Evolutionary conservation across 208 protist genomes (phyloP).

Genomic region (Tritrichomonas musculus): DNA sequence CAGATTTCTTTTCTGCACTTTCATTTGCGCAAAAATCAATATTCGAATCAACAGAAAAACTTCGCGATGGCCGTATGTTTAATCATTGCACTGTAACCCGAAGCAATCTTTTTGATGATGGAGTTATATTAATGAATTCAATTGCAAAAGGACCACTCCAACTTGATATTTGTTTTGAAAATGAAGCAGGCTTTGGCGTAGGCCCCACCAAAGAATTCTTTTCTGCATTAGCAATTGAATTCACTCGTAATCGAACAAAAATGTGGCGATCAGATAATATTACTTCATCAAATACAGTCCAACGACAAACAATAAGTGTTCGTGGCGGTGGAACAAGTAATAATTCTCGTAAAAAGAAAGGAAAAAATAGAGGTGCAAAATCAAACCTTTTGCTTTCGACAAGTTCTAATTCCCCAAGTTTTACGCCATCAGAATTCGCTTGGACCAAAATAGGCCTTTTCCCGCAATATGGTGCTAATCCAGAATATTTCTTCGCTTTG

Average conservation of each 20-base stretch:
- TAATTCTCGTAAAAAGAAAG: no score
- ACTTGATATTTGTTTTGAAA: neutral
- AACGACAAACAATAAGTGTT: no score
- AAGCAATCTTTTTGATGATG: neutral
- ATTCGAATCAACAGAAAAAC: neutral
- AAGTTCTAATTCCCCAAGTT: no score
- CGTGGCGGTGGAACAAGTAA: no score
- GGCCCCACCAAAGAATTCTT: neutral
- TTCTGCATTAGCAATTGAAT: neutral
- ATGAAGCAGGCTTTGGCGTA: neutral
- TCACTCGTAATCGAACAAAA: neutral
- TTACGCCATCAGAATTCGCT: neutral
- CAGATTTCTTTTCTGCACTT: neutral
- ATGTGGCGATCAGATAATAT: neutral
- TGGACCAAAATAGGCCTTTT: neutral
- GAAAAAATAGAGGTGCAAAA: no score
- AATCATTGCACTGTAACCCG: neutral
- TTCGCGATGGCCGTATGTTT: neutral
- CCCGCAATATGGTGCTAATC: neutral
- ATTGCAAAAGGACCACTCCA: neutral
- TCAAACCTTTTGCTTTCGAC: no score
- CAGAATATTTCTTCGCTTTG: neutral
- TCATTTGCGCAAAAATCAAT: neutral
- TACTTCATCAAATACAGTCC: no score
- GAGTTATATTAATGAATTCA: neutral